Percentiles rank a stretch among this genome's conserved stretches.
Conservation (phyloP, 768 basidiomycete species). For the Pleurotus tuoliensis region DNA sequence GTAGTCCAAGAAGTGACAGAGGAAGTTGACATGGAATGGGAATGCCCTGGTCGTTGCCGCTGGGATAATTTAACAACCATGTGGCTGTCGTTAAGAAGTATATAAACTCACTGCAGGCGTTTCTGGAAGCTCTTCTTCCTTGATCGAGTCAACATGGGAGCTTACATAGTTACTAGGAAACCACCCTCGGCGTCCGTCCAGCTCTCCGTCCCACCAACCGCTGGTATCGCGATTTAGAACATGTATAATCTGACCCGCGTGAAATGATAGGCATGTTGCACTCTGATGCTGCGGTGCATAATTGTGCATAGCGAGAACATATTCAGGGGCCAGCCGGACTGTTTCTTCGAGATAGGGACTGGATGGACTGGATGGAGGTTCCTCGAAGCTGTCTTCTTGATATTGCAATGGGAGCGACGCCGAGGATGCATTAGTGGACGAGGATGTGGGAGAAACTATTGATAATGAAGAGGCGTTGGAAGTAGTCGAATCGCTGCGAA, state of each 20-base stretch:
- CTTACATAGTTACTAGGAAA: constrained; percentile 97
- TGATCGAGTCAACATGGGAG: constrained; percentile 53
- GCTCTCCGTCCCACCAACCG: constrained; percentile 99
- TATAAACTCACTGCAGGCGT: constrained; percentile 36
- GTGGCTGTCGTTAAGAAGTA: constrained; percentile 7
- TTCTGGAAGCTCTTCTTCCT: constrained; percentile 50
- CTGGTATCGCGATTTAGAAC: constrained; percentile 84
- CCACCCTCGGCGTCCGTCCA: constrained; percentile 89
- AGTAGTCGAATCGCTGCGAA: constrained; percentile 50
- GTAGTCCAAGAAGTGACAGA: constrained; percentile 55
- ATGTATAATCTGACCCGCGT: constrained; percentile 85
- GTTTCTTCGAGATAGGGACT: constrained; percentile 47
- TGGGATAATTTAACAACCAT: constrained; percentile 2
- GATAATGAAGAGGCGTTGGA: constrained; percentile 57
- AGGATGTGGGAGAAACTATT: constrained; percentile 48
- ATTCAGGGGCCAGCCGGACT: constrained; percentile 52
- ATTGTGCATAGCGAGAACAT: constrained; percentile 91
- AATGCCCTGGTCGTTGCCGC: constrained; percentile 39
- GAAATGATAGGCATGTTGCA: constrained; percentile 83
- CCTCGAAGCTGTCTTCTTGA: constrained; percentile 14
- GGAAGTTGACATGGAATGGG: constrained; percentile 44
- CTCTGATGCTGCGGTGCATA: constrained; percentile 69
- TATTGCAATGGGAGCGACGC: constrained; percentile 43
- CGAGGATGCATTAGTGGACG: constrained; percentile 52
- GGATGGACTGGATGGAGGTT: constrained; percentile 29